Percentiles rank a stretch among this genome's conserved stretches.
phyloP scores from a whole-genome alignment of 2,329 filamentous ascomycete genomes.

The Aspergillus cejpii region DNA sequence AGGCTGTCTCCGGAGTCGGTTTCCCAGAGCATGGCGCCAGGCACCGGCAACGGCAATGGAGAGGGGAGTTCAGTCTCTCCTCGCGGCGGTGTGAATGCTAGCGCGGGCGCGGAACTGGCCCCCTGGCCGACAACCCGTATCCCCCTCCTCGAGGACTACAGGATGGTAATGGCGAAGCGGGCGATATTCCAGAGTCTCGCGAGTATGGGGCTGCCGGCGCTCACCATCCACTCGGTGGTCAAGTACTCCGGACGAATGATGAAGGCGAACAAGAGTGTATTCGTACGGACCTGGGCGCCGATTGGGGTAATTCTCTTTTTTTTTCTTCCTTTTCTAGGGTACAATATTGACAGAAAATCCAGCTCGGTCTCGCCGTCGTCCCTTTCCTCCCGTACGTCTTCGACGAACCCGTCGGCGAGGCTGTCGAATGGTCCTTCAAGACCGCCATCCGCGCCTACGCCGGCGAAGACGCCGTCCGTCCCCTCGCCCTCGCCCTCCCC shows the following conservation, averaged over 20 bases:
- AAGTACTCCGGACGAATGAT: slow-evolving; percentile 80
- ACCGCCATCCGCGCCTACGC: slow-evolving; percentile 69
- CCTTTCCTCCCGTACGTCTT: slow-evolving; percentile 80
- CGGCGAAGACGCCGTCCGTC: slow-evolving; percentile 51
- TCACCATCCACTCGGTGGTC: slow-evolving; percentile 90
- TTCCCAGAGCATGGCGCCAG: slow-evolving; percentile 33
- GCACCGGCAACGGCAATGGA: too few relatives aligned
- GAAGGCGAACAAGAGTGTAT: slow-evolving; percentile 70
- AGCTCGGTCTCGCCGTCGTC: slow-evolving; percentile 62
- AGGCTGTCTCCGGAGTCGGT: slow-evolving; percentile 28
- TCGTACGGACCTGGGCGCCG: slow-evolving; percentile 74
- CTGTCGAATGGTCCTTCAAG: slow-evolving; percentile 85
- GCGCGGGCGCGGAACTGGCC: slow-evolving; percentile 20
- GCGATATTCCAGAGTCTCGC: slow-evolving; percentile 86
- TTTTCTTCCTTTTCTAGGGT: background rate
- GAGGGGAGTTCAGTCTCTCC: too few relatives aligned
- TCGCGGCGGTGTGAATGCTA: too few relatives aligned
- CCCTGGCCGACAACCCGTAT: slow-evolving; percentile 46
- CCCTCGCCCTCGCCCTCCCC: slow-evolving; percentile 14
- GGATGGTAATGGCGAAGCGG: slow-evolving; percentile 83
- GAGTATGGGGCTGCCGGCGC: slow-evolving; percentile 87
- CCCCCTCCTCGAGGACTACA: slow-evolving; percentile 77
- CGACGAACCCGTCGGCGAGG: slow-evolving; percentile 85
- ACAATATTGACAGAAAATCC: background rate
- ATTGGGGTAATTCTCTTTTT: slow-evolving; percentile 64